phyloP scores from a whole-genome alignment of 1,284 basidiomycete genomes.

The Xerocomus nothofagi region DNA sequence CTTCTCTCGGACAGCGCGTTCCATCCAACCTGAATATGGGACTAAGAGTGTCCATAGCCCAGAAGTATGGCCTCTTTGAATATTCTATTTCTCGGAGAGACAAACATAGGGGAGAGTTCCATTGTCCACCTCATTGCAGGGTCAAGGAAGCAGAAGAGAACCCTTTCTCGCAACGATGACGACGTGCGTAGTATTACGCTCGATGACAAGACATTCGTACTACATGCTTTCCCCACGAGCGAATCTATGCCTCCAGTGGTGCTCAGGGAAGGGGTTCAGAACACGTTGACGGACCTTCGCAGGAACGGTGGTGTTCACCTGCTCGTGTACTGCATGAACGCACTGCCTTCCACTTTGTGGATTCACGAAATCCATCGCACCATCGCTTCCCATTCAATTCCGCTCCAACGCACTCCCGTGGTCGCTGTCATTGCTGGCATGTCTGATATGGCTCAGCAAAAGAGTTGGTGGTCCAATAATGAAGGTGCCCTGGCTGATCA shows the following conservation, averaged over 20 bases:
- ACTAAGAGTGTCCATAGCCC: conserved; percentile 15
- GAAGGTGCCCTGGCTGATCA: conserved; percentile 6
- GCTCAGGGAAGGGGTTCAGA: conserved; percentile 8
- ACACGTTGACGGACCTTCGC: conserved; percentile 13
- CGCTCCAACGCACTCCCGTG: conserved; percentile 6
- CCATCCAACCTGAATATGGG: not conserved
- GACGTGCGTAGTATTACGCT: conserved; percentile 9
- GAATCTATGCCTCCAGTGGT: conserved; percentile 1
- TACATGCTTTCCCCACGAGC: conserved; percentile 10
- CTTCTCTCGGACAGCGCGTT: not conserved
- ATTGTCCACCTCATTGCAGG: conserved; percentile 20
- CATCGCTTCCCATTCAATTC: conserved; percentile 6
- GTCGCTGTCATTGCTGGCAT: conserved; percentile 25
- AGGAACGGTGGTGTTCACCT: conserved; percentile 20
- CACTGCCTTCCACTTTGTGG: conserved; percentile 16
- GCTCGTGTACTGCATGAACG: conserved; percentile 26
- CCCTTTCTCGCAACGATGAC: not conserved
- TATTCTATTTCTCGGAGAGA: conserved; percentile 29
- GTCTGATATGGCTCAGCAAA: conserved; percentile 10
- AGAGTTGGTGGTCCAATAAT: conserved; percentile 25
- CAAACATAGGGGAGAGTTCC: conserved; percentile 17
- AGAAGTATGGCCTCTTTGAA: conserved; percentile 10
- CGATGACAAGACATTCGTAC: conserved; percentile 19
- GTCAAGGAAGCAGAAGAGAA: conserved; percentile 2
- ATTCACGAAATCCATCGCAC: conserved; percentile 12